Evolutionary conservation across 345 rosid genomes (phyloP).

Genomic region (Sisymbrium irio): DNA sequence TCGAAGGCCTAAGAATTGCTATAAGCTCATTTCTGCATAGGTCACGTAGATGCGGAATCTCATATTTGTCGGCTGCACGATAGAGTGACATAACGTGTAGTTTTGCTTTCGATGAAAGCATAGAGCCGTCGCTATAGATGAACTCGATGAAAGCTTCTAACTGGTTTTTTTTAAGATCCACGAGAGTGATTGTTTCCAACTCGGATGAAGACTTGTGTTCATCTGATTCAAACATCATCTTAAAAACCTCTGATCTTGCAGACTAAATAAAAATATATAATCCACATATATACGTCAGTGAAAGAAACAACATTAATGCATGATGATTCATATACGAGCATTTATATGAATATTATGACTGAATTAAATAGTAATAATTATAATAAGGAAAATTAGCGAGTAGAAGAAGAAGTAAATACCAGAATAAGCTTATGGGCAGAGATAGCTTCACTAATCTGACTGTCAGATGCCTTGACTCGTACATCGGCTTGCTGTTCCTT

Average conservation of each 20-base stretch:
- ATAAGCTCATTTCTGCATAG: not conserved
- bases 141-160: not conserved
- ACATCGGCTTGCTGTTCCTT: not conserved
- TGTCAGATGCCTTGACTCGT: not conserved
- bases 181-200: not conserved
- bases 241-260: not conserved
- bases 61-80: not conserved
- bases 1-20: not conserved
- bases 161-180: not conserved
- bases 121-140: not conserved
- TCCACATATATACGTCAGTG: no score
- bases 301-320: no score
- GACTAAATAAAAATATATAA: not conserved
- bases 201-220: not conserved
- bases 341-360: not conserved
- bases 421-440: not conserved
- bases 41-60: not conserved
- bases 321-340: not conserved
- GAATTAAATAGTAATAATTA: not conserved
- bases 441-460: not conserved
- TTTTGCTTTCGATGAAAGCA: not conserved
- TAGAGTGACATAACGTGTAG: not conserved
- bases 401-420: not conserved
- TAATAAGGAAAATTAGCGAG: not conserved
- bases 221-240: not conserved